A percentile compares a stretch with the other conserved stretches of the same genome.
Conservation (phyloP, 2,329 filamentous ascomycete genomes). For the Aspergillus calidoustus region DNA sequence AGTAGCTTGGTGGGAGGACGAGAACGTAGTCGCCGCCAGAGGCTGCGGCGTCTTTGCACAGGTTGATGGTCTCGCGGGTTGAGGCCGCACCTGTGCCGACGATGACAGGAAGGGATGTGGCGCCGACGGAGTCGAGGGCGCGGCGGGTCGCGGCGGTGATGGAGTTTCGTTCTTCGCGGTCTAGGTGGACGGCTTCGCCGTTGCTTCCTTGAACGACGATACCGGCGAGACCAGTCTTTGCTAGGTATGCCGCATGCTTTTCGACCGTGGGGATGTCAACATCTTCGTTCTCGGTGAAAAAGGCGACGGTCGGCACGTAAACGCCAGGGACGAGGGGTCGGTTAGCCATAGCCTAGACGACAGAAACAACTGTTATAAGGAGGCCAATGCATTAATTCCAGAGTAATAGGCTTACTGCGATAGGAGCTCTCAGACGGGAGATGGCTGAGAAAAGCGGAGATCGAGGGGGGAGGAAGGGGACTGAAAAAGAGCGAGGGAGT, state of each 20-base stretch:
- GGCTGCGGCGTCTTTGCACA: conserved; percentile 70
- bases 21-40: conserved; percentile 76
- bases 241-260: conserved; percentile 68
- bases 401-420: conserved; percentile 4
- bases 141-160: conserved; percentile 72
- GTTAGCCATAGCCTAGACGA: conserved; percentile 25
- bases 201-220: conserved; percentile 81
- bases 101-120: conserved; percentile 69
- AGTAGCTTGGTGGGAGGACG: conserved; percentile 77
- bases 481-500: not conserved
- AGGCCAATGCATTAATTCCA: not conserved
- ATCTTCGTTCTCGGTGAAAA: conserved; percentile 71
- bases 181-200: conserved; percentile 79
- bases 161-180: conserved; percentile 69
- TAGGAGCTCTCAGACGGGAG: conserved; percentile 5
- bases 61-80: conserved; percentile 71
- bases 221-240: conserved; percentile 71
- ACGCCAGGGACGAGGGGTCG: conserved; percentile 55
- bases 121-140: conserved; percentile 70
- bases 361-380: not conserved
- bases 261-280: conserved; percentile 67
- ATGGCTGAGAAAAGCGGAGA: not conserved
- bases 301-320: conserved; percentile 75
- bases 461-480: not conserved
- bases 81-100: conserved; percentile 77